Evolutionary conservation across 2,329 filamentous ascomycete genomes (phyloP).

Genomic region (Aureobasidium sp.): DNA sequence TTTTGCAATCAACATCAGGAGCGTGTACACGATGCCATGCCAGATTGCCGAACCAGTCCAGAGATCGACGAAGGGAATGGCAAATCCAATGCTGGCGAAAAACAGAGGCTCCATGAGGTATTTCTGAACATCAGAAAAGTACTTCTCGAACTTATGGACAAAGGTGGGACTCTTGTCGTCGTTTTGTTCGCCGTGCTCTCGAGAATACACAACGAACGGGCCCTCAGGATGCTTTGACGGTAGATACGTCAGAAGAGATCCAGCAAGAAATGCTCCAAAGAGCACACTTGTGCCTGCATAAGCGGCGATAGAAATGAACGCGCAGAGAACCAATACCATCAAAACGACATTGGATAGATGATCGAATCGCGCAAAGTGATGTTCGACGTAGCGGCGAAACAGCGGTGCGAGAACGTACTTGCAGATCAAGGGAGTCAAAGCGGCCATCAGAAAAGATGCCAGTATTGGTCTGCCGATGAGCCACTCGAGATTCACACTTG

Average conservation of each 20-base stretch:
- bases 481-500: slow-evolving; percentile 17
- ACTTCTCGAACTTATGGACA: slow-evolving; percentile 28
- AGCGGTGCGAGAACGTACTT: slow-evolving; percentile 30
- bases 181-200: slow-evolving; percentile 22
- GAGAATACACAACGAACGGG: slow-evolving; percentile 21
- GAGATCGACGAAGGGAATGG: slow-evolving; percentile 23
- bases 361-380: slow-evolving; percentile 19
- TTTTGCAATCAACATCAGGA: slow-evolving; percentile 23
- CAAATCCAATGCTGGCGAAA: slow-evolving; percentile 25
- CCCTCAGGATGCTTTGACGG: slow-evolving; percentile 19
- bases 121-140: slow-evolving; percentile 39
- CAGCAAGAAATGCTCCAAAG: slow-evolving; percentile 26
- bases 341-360: slow-evolving; percentile 22
- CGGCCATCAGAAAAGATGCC: slow-evolving; percentile 18
- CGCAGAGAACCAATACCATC: slow-evolving; percentile 23
- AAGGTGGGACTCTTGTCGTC: slow-evolving; percentile 23
- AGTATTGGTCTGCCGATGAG: slow-evolving; percentile 23
- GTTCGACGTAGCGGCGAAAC: slow-evolving; percentile 18
- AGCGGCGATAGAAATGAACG: slow-evolving; percentile 23
- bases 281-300: slow-evolving; percentile 24
- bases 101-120: slow-evolving; percentile 24
- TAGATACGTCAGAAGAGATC: slow-evolving; percentile 23
- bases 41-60: slow-evolving; percentile 24
- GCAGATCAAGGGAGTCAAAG: slow-evolving; percentile 18
- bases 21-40: slow-evolving; percentile 22